Evolutionary conservation across 805 yeast species (phyloP), one percentile per base, ranked within the genome.

Genomic region (Tetrapisispora nanseiensis): DNA sequence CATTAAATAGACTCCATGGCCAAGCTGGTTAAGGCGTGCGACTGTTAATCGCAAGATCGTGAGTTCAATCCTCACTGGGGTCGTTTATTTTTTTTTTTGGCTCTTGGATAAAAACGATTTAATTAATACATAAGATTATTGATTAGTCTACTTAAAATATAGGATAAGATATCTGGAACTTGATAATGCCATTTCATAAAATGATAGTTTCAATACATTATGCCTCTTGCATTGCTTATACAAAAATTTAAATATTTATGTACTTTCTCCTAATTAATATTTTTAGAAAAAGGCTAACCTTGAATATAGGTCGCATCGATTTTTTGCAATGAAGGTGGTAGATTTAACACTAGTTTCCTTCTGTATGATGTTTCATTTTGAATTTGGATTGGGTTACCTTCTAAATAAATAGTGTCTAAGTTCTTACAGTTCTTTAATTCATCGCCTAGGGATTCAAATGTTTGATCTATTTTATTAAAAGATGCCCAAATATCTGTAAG

Each of bases 401-500:
- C 98, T 49, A 92, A 78, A 58, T 92, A 92, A 5, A 92, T 95
- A 0, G 95, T 86, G 40, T 86, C 95, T 41, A 92, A 67, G 6
- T 73, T 67, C 1, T 76, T 74, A 40, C 86, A 66, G 31, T 67
- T 66, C 12, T 78, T 76, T 46, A 92, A 70, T 56, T 86, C 80
- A 18, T 71, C 60, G 40, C 76, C 79, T 36, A 92, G 65, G 40
- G 86, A 80, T 27, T 79, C 77, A 61, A 84, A 89, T 32, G 76
- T 68, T 41, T 59, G 64, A 27, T 75, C 72, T 19, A 92, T 61
- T 52, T 74, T 62, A 61, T 90, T 92, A 54, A 76, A 75, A 0
- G 95, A 83, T 21, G 94, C 86, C 98, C 99, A 92, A 41, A 92
- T 68, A 62, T 92, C 99, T 8, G 95, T 87, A 44, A 92, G 69